Percentiles rank a stretch among this genome's conserved stretches.
phyloP scores from a whole-genome alignment of 768 basidiomycete species.

The Russula earlei region DNA sequence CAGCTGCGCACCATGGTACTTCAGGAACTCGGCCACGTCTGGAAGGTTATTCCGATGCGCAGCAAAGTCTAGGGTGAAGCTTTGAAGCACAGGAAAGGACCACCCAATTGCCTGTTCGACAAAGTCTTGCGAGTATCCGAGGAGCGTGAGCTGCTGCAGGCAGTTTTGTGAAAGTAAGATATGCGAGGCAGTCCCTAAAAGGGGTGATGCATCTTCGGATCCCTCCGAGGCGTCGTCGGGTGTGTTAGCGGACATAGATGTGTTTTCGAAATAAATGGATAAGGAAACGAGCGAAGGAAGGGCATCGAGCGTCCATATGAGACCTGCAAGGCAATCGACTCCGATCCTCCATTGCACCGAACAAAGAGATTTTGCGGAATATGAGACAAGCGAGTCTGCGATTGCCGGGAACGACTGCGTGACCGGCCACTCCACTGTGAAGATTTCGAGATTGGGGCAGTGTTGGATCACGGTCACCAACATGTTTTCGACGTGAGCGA shows the following conservation, averaged over 20 bases:
- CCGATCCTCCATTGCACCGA: constrained; percentile 56
- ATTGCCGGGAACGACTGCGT: constrained; percentile 49
- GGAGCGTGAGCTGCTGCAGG: constrained; percentile 55
- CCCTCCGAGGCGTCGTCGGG: neutral
- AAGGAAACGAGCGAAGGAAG: constrained; percentile 48
- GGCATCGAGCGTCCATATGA: constrained; percentile 63
- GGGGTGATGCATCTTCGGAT: constrained; percentile 33
- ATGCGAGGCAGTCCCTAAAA: constrained; percentile 52
- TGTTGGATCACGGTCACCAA: constrained; percentile 51
- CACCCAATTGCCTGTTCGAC: constrained; percentile 62
- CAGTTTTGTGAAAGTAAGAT: constrained; percentile 43
- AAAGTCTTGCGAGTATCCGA: constrained; percentile 53
- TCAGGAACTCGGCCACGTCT: constrained; percentile 51
- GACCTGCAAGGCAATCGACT: constrained; percentile 44
- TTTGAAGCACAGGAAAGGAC: constrained; percentile 51
- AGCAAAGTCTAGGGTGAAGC: constrained; percentile 47
- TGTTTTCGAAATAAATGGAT: constrained; percentile 41
- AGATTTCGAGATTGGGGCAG: constrained; percentile 66
- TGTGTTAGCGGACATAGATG: neutral
- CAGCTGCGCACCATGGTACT: constrained; percentile 46
- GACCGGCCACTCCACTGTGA: constrained; percentile 61
- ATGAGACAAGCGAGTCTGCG: constrained; percentile 51
- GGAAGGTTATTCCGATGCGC: constrained; percentile 40
- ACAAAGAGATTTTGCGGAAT: constrained; percentile 41
- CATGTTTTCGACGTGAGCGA: constrained; percentile 43